Conservation (phyloP, 2,329 filamentous ascomycete species). For the Colletotrichum neosansevieriae region DNA sequence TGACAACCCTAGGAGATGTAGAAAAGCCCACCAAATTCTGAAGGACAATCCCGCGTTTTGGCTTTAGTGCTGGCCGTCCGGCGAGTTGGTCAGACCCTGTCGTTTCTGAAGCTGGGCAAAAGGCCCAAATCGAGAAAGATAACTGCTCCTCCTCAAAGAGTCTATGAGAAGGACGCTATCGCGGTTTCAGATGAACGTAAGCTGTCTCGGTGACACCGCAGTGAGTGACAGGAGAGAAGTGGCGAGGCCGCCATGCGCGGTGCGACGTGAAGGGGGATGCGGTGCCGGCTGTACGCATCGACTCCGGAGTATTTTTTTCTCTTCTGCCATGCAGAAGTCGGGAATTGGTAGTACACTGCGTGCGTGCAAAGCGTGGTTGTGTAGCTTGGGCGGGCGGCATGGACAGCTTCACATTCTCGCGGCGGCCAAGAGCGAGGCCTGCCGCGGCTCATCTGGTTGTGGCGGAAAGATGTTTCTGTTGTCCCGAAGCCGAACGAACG, state of each 20-base stretch:
- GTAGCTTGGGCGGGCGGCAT: constrained; percentile 31
- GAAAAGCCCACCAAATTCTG: constrained; percentile 33
- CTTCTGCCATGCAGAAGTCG: constrained; percentile 47
- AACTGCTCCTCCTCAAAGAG: constrained; percentile 2
- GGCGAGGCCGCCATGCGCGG: constrained; percentile 40
- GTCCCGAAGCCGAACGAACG: constrained; percentile 7
- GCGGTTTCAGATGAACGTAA: constrained; percentile 50
- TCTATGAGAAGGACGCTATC: constrained; percentile 36
- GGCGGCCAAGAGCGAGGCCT: constrained; percentile 30
- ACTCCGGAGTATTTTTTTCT: constrained; percentile 49
- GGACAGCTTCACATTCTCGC: constrained; percentile 20
- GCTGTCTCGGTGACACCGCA: constrained; percentile 48
- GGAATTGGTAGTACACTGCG: constrained; percentile 47
- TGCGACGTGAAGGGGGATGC: constrained; percentile 44
- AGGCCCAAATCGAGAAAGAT: constrained; percentile 14
- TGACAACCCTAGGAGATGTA: not conserved
- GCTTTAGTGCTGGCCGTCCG: not conserved
- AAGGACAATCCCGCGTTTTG: constrained; percentile 17
- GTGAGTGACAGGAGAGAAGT: constrained; percentile 48
- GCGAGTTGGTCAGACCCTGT: not conserved
- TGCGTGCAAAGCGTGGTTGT: constrained; percentile 46
- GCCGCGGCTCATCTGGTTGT: constrained; percentile 42
- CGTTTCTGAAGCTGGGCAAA: constrained; percentile 28
- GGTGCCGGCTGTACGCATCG: constrained; percentile 50
- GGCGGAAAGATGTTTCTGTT: not conserved